phyloP scores from a whole-genome alignment of 2,329 filamentous ascomycete genomes.

The Paracorniculantispora psalliotae region DNA sequence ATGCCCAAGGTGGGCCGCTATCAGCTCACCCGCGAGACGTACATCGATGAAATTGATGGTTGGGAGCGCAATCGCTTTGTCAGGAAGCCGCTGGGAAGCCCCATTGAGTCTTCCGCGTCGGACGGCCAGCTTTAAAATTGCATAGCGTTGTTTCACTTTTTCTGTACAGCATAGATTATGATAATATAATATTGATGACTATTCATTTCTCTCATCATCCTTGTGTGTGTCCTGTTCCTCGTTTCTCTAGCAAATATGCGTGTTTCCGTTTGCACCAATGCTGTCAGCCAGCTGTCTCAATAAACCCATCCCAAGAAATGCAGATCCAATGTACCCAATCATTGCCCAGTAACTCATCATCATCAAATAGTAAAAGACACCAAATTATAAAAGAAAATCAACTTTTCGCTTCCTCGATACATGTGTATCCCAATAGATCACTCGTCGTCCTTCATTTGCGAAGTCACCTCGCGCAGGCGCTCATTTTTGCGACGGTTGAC shows the following conservation, averaged over 20 bases:
- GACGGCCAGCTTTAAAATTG: not conserved
- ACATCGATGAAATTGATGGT: slow-evolving; percentile 54
- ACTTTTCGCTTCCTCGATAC: not conserved
- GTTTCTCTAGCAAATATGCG: not conserved
- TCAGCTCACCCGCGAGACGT: slow-evolving; percentile 49
- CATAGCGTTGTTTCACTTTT: slow-evolving; percentile 1
- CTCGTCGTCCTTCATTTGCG: not conserved
- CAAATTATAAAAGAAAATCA: not conserved
- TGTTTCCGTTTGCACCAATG: not conserved
- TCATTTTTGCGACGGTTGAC: slow-evolving; percentile 22
- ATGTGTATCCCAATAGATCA: not conserved
- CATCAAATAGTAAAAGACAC: not conserved
- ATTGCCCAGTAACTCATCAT: not conserved
- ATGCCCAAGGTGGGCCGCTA: slow-evolving; percentile 49
- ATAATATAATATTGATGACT: not conserved
- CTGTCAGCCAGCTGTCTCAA: not conserved
- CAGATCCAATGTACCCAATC: not conserved
- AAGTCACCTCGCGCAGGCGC: slow-evolving; percentile 1
- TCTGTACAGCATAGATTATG: not conserved
- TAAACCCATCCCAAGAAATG: not conserved
- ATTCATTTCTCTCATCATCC: not conserved
- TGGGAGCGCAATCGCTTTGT: slow-evolving; percentile 57
- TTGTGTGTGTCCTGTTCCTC: not conserved
- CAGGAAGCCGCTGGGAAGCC: slow-evolving; percentile 30
- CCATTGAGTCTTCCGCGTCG: not conserved